Conservation (phyloP, 345 rosid genomes). For the Cardamine chenopodiifolia region DNA sequence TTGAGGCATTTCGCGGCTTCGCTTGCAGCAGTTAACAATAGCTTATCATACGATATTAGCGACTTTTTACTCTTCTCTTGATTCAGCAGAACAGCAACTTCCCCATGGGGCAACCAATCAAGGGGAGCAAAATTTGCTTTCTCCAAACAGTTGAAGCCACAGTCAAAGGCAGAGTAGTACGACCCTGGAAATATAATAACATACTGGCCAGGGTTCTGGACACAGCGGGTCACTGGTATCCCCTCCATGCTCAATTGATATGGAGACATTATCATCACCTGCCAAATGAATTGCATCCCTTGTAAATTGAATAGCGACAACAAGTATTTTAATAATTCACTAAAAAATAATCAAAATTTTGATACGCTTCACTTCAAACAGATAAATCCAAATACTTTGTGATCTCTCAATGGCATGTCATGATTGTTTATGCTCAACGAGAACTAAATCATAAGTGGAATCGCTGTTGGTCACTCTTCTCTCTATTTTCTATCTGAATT, state of each 20-base stretch:
- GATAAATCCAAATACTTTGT: conserved; percentile 10
- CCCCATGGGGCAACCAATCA: conserved; percentile 77
- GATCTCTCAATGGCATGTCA: conserved; percentile 7
- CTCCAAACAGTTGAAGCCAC: conserved; percentile 77
- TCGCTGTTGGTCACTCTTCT: conserved; percentile 12
- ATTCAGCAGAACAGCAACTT: conserved; percentile 55
- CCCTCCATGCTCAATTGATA: conserved; percentile 55
- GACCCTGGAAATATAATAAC: conserved; percentile 70
- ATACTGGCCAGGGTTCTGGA: conserved; percentile 74
- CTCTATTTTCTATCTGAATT: not conserved
- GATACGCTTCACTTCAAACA: conserved; percentile 10
- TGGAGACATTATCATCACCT: conserved; percentile 51
- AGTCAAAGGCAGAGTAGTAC: conserved; percentile 58
- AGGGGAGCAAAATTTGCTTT: conserved; percentile 65
- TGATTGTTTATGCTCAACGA: conserved; percentile 6
- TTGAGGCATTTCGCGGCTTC: conserved; percentile 64
- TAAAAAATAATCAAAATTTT: conserved; percentile 17
- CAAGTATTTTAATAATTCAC: conserved; percentile 14
- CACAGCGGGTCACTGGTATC: conserved; percentile 61
- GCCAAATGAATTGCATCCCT: conserved; percentile 32
- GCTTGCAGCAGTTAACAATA: conserved; percentile 61
- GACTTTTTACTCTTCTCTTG: conserved; percentile 52
- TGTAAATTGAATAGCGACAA: not conserved
- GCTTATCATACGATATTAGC: conserved; percentile 62
- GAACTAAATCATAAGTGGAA: conserved; percentile 4